A percentile compares a stretch with the other conserved stretches of the same genome.
Conservation (phyloP, 2,329 filamentous ascomycete species). For the Sporothrix mexicana region DNA sequence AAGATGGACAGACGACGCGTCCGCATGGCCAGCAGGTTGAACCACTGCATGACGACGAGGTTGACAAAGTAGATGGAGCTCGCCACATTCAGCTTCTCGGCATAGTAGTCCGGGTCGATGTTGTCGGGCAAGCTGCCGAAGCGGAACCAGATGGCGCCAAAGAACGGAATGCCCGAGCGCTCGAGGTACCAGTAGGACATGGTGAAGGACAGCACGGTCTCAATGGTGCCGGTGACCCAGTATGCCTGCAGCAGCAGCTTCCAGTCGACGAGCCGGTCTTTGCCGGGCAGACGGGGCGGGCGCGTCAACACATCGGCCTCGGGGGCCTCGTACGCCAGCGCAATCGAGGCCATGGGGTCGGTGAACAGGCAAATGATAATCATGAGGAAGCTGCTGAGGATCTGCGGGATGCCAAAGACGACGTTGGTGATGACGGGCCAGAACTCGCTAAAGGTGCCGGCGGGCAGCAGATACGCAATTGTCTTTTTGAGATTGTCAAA, state of each 20-base stretch:
- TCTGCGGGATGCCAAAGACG: constrained; percentile 73
- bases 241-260: constrained; percentile 76
- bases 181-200: constrained; percentile 72
- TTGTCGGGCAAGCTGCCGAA: constrained; percentile 61
- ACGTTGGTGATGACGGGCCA: constrained; percentile 78
- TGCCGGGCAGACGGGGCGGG: constrained; percentile 69
- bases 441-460: constrained; percentile 76
- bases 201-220: constrained; percentile 65
- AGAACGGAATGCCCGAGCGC: constrained; percentile 68
- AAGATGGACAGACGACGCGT: constrained; percentile 71
- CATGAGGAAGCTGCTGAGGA: constrained; percentile 76
- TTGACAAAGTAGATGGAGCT: constrained; percentile 81
- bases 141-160: constrained; percentile 63
- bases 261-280: constrained; percentile 75
- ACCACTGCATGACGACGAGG: constrained; percentile 81
- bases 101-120: constrained; percentile 61
- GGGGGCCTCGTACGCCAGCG: constrained; percentile 76
- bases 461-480: constrained; percentile 74
- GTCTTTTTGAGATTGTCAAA: constrained; percentile 82
- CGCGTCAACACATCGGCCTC: constrained; percentile 76
- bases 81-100: constrained; percentile 64
- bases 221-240: constrained; percentile 69
- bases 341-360: constrained; percentile 74
- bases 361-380: constrained; percentile 76
- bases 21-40: constrained; percentile 73